Conservation (phyloP, 75 land plant species). For the Isoetes taiwanensis region DNA sequence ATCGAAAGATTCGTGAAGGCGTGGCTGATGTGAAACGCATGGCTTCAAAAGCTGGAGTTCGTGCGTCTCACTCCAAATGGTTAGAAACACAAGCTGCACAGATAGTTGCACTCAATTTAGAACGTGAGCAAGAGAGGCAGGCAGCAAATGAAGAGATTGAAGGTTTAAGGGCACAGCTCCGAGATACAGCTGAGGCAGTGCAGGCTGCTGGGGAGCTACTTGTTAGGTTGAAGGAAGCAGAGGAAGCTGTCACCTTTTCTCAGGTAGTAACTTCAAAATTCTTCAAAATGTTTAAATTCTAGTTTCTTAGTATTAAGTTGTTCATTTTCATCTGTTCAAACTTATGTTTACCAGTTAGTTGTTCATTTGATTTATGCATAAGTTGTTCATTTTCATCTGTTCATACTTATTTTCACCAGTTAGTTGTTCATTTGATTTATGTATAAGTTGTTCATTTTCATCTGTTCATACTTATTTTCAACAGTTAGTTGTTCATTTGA, state of each 20-base stretch:
- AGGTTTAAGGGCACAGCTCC: slow-evolving; percentile 57
- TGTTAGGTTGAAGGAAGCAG: slow-evolving; percentile 82
- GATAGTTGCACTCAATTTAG: slow-evolving; percentile 61
- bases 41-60: slow-evolving; percentile 63
- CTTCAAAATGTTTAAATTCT: too few relatives aligned
- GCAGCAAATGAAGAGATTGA: slow-evolving; percentile 67
- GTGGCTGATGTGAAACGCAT: slow-evolving; percentile 56
- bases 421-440: too few relatives aligned
- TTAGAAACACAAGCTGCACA: slow-evolving; percentile 68
- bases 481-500: too few relatives aligned
- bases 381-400: too few relatives aligned
- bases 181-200: slow-evolving; percentile 95
- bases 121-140: slow-evolving; percentile 56
- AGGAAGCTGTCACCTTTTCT: slow-evolving; percentile 59
- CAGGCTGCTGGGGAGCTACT: slow-evolving; percentile 86
- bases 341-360: too few relatives aligned
- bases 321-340: too few relatives aligned
- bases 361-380: too few relatives aligned
- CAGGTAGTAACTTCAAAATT: too few relatives aligned
- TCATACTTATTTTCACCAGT: too few relatives aligned
- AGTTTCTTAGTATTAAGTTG: too few relatives aligned
- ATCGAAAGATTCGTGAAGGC: slow-evolving; percentile 69
- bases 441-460: too few relatives aligned
- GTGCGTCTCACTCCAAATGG: slow-evolving; percentile 38
- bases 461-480: too few relatives aligned